Evolutionary conservation across 345 rosid genomes (phyloP), one percentile per base, ranked within the genome.

Genomic region (Heritiera fomes): DNA sequence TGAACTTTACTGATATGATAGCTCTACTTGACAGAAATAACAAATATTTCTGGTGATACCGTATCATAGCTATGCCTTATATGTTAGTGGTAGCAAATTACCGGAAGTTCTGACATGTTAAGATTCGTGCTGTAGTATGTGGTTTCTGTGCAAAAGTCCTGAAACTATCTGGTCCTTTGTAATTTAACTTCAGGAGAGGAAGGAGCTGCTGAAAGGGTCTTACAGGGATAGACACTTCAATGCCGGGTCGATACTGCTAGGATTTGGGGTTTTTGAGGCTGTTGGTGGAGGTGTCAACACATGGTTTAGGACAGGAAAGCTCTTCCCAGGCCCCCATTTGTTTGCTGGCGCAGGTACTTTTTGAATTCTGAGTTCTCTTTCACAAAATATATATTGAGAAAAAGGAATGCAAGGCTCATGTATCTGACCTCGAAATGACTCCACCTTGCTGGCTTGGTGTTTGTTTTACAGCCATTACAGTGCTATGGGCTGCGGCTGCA

Each of bases 291-390:
- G 99, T 45, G 17, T 92, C 77, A 95, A 95, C 71, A 93, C 99
- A 34, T 92, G 91, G 91, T 81, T 90, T 45, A 88, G 98, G 79
- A 83, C 98, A 0, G 97, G 99, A 77, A 93, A 92, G 89, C 88
- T 95, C 34, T 95, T 95, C 83, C 99, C 99, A 12, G 99, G 98
- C 23, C 99, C 98, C 63, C 99, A 95, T 89, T 88, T 95, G 85
- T 95, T 88, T 73, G 93, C 93, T 6, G 99, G 98, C 72, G 93
- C 98, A 85, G 93, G 98, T 92, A 76, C 7, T 12, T 32, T 63
- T 28, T 2, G 28, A 43, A 20, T 67, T 8, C 34, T 23, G 56
- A 63, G 7, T 28, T n/a, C 20, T 10, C 1, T 49, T 41, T 53
- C 20, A 30, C 15, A 8, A 70, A 71, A 71, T 32, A 58, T 20